Evolutionary conservation across 257 asterid species (phyloP).

Genomic region (Solanum pimpinellifolium): DNA sequence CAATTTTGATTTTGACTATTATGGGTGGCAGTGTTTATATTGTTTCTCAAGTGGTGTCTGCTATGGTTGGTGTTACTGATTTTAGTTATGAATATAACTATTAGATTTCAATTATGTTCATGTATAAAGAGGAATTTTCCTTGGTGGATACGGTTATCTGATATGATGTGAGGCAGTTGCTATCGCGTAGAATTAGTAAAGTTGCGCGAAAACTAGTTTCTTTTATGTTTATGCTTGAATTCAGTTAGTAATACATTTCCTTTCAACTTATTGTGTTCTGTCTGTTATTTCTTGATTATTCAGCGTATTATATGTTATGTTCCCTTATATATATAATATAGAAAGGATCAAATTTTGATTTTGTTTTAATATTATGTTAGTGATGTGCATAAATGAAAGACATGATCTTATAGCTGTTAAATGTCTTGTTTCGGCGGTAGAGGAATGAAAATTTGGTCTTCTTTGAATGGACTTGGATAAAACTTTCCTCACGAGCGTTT

Average conservation of each 20-base stretch:
- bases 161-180: rapidly evolving
- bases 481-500: rapidly evolving
- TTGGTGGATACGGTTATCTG: neutral
- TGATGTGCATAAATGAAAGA: neutral
- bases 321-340: no score
- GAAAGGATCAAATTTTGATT: no score
- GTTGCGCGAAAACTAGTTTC: neutral
- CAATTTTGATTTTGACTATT: slow-evolving; percentile 41
- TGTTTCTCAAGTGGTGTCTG: slow-evolving; percentile 70
- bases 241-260: neutral
- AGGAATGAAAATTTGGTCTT: no score
- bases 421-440: no score
- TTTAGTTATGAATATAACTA: slow-evolving; percentile 59
- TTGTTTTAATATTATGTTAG: neutral
- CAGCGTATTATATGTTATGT: neutral
- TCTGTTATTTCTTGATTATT: neutral
- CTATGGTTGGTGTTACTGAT: slow-evolving; percentile 92
- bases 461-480: no score
- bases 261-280: neutral
- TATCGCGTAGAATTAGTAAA: neutral
- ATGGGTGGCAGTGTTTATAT: slow-evolving; percentile 54
- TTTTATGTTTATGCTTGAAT: neutral
- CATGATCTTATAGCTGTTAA: no score
- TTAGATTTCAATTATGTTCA: neutral
- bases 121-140: neutral